Evolutionary conservation across 805 yeast genomes (phyloP).

Genomic region (Ogataea haglerorum): DNA sequence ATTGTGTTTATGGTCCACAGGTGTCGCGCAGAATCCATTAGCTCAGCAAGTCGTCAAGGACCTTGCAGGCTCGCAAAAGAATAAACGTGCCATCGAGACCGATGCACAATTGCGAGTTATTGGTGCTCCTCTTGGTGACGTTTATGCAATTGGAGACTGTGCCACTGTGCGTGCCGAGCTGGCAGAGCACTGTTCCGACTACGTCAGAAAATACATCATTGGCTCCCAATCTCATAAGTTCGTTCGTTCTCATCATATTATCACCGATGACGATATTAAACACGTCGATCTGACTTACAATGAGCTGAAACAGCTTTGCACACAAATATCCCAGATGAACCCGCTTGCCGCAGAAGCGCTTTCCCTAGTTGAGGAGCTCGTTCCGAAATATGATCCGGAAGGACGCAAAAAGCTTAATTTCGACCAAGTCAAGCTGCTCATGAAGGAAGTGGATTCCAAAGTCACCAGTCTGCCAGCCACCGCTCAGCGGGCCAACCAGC

Average conservation of each 20-base stretch:
- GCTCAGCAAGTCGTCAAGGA: conserved; percentile 51
- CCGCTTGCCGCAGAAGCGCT: conserved; percentile 60
- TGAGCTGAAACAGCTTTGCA: conserved; percentile 48
- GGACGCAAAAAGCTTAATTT: conserved; percentile 50
- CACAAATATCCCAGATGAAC: conserved; percentile 46
- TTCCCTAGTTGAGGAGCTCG: conserved; percentile 44
- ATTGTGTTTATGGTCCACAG: conserved; percentile 72
- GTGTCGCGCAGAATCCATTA: conserved; percentile 63
- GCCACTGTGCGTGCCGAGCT: conserved; percentile 61
- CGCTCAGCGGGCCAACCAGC: conserved; percentile 72
- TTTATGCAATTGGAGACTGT: conserved; percentile 72
- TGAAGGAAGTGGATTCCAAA: conserved; percentile 56
- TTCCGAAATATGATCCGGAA: conserved; percentile 49
- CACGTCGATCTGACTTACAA: conserved; percentile 43
- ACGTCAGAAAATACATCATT: conserved; percentile 44
- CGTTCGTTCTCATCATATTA: conserved; percentile 29
- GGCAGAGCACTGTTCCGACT: conserved; percentile 51
- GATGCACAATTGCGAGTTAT: conserved; percentile 68
- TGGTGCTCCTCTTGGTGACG: conserved; percentile 66
- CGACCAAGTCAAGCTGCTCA: conserved; percentile 46
- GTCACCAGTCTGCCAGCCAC: conserved; percentile 70
- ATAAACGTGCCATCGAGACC: conserved; percentile 70
- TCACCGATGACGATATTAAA: conserved; percentile 50
- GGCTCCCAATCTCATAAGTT: conserved; percentile 39
- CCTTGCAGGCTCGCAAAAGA: conserved; percentile 49